A percentile compares a stretch with the other conserved stretches of the same genome.
These are phyloP conservation scores for Rhizopogon salebrosus DNA, from an alignment of 768 basidiomycete genomes.

Conservation along the genomic window DNA sequence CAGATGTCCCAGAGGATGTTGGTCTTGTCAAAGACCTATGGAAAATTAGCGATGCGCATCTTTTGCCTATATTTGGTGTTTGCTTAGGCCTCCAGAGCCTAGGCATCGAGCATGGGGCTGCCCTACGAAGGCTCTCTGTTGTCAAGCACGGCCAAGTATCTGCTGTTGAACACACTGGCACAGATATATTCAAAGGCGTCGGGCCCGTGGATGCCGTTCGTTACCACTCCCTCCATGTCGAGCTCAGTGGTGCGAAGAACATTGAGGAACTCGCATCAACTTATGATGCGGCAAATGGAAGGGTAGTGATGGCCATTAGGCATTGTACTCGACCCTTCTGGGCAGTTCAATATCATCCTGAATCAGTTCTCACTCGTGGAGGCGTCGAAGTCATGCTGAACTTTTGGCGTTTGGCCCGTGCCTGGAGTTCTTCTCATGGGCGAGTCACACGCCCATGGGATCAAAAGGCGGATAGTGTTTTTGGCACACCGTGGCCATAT, in stretches of 20 bases:
- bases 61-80: conserved; percentile 77
- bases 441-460: conserved; percentile 41
- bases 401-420: conserved; percentile 66
- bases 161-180: conserved; percentile 49
- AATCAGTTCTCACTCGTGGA: conserved; percentile 71
- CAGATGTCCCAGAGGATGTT: conserved; percentile 53
- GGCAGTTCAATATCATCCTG: conserved; percentile 89
- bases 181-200: conserved; percentile 57
- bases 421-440: conserved; percentile 43
- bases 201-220: conserved; percentile 57
- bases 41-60: conserved; percentile 45
- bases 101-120: conserved; percentile 57
- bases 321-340: conserved; percentile 69
- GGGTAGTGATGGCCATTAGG: conserved; percentile 68
- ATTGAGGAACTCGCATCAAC: conserved; percentile 63
- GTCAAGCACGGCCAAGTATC: conserved; percentile 85
- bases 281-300: conserved; percentile 62
- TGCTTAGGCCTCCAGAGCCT: conserved; percentile 82
- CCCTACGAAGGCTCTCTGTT: conserved; percentile 48
- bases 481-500: conserved; percentile 61
- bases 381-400: conserved; percentile 66
- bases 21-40: conserved; percentile 70
- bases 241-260: conserved; percentile 38
- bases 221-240: conserved; percentile 74
- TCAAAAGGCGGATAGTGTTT: conserved; percentile 21